Evolutionary conservation across 352 stramenopile genomes (phyloP).

Genomic region (Phytophthora sojae): DNA sequence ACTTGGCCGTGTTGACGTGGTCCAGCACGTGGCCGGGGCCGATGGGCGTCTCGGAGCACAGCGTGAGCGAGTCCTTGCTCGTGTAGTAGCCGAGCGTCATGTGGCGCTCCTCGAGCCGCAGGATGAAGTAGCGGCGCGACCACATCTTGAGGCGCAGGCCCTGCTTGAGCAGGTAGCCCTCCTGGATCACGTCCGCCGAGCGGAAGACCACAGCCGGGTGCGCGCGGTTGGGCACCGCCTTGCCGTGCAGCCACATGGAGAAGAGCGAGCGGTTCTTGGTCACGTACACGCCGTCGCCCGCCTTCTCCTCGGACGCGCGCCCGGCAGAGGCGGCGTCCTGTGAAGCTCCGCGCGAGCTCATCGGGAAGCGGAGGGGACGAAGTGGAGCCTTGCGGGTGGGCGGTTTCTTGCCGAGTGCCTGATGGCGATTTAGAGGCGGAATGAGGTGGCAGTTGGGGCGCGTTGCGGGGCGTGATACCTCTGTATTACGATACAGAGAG

Average conservation of each 20-base stretch:
- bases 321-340: constrained; percentile 17
- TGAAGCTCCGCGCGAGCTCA: constrained; percentile 17
- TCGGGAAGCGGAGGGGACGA: background rate
- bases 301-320: constrained; percentile 32
- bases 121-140: constrained; percentile 87
- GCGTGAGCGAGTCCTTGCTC: constrained; percentile 79
- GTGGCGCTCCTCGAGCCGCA: constrained; percentile 87
- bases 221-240: constrained; percentile 56
- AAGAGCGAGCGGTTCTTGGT: constrained; percentile 88
- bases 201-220: constrained; percentile 76
- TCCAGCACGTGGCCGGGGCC: constrained; percentile 70
- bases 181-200: constrained; percentile 85
- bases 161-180: constrained; percentile 88
- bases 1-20: constrained; percentile 56
- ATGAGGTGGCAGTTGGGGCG: background rate
- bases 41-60: constrained; percentile 88
- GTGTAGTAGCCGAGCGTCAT: constrained; percentile 91
- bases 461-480: background rate
- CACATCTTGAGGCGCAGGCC: constrained; percentile 82
- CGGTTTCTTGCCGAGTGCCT: constrained; percentile 38
- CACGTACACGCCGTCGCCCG: constrained; percentile 81
- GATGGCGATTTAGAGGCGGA: constrained; percentile 8
- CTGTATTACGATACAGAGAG: background rate
- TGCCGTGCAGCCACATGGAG: constrained; percentile 87
- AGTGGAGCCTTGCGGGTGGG: constrained; percentile 4